Conservation (phyloP, 768 basidiomycete species). For the Mycena epipterygia region DNA sequence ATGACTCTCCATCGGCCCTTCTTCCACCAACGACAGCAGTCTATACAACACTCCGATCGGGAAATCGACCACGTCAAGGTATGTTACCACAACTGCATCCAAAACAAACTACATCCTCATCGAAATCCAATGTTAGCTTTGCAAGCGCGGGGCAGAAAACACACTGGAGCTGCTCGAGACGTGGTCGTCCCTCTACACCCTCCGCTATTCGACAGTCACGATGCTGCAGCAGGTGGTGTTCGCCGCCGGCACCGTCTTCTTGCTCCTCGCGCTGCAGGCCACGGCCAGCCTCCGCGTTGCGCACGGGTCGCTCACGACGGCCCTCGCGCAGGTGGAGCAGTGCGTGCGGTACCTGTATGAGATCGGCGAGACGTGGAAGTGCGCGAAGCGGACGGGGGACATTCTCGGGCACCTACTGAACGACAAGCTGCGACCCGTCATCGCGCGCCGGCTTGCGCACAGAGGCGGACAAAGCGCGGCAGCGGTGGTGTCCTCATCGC, state of each 20-base stretch:
- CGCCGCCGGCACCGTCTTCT: constrained; percentile 55
- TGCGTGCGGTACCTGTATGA: constrained; percentile 25
- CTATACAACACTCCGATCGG: constrained; percentile 1
- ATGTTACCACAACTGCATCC: background rate
- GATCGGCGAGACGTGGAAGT: constrained; percentile 21
- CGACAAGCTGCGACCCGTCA: constrained; percentile 17
- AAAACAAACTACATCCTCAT: background rate
- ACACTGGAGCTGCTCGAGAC: constrained; percentile 48
- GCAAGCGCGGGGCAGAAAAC: constrained; percentile 52
- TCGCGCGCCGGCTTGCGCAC: constrained; percentile 21
- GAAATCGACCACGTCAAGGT: constrained; percentile 38
- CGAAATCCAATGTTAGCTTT: constrained; percentile 38
- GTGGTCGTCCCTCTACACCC: constrained; percentile 51
- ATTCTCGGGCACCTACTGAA: constrained; percentile 8
- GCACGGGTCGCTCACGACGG: constrained; percentile 26
- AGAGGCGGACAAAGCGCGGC: background rate
- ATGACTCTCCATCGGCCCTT: constrained; percentile 55
- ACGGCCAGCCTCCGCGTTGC: constrained; percentile 29
- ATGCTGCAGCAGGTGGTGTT: constrained; percentile 53
- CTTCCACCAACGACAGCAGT: constrained; percentile 27
- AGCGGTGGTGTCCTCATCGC: background rate
- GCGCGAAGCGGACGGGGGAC: constrained; percentile 16
- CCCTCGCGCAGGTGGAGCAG: constrained; percentile 25
- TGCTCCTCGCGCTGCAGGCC: constrained; percentile 52
- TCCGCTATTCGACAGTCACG: constrained; percentile 53